Conservation (phyloP, 2,329 filamentous ascomycete species). For the Bimuria novae-zelandiae region DNA sequence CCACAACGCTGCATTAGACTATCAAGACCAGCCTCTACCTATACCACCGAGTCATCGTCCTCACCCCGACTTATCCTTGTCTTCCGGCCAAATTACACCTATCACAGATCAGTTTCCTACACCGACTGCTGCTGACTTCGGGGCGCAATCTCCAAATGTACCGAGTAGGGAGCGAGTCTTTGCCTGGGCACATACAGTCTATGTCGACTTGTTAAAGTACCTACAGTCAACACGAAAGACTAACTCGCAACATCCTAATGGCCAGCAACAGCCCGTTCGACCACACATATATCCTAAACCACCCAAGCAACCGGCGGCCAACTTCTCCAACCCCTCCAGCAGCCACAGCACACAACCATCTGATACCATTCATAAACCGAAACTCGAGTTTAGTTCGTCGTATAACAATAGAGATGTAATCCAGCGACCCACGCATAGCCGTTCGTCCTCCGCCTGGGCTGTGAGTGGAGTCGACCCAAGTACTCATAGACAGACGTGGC, state of each 20-base stretch:
- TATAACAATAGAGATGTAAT: constrained; percentile 26
- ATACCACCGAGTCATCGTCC: constrained; percentile 27
- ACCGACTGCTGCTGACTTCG: constrained; percentile 42
- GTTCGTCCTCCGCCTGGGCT: constrained; percentile 39
- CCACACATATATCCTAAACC: constrained; percentile 66
- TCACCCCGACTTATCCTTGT: constrained; percentile 24
- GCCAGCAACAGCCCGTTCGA: constrained; percentile 52
- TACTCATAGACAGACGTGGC: constrained; percentile 33
- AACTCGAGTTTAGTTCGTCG: constrained; percentile 24
- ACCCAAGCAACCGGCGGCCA: constrained; percentile 60
- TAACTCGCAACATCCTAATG: constrained; percentile 47
- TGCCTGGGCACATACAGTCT: constrained; percentile 53
- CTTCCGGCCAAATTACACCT: constrained; percentile 39
- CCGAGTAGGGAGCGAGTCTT: constrained; percentile 52
- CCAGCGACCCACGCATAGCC: constrained; percentile 30
- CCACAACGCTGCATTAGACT: constrained; percentile 31
- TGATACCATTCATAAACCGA: constrained; percentile 31
- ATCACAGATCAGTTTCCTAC: constrained; percentile 26
- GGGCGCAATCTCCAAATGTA: constrained; percentile 48
- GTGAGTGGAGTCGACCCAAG: constrained; percentile 19
- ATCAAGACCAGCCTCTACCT: constrained; percentile 29
- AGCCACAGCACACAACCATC: constrained; percentile 36
- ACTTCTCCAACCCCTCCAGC: constrained; percentile 48
- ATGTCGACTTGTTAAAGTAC: constrained; percentile 54
- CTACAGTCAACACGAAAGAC: constrained; percentile 52